These are phyloP conservation scores for Macrocybe gigantea DNA, from an alignment of 768 basidiomycete species.

Conservation along the genomic window DNA sequence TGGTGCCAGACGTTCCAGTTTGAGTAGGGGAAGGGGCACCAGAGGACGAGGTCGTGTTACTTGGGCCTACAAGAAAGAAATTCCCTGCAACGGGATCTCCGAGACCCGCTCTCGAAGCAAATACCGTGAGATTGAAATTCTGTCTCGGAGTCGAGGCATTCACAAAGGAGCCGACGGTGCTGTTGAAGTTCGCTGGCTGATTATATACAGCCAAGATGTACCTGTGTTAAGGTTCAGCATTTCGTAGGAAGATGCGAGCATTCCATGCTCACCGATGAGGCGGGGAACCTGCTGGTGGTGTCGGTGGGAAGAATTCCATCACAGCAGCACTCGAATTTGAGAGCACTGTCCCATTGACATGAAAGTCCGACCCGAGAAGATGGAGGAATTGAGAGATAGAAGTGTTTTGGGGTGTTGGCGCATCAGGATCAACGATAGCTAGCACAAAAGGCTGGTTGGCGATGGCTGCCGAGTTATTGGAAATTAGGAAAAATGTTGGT, in stretches of 20 bases:
- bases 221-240: conserved; percentile 12
- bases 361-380: conserved; percentile 34
- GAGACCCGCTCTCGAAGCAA: conserved; percentile 25
- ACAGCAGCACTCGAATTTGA: conserved; percentile 33
- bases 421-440: conserved; percentile 38
- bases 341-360: conserved; percentile 18
- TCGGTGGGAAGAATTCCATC: conserved; percentile 31
- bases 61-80: conserved; percentile 35
- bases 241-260: conserved; percentile 6
- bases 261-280: conserved; percentile 32
- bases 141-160: conserved; percentile 26
- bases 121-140: conserved; percentile 33
- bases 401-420: conserved; percentile 32
- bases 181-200: conserved; percentile 26
- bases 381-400: conserved; percentile 32
- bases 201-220: conserved; percentile 29
- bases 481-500: conserved; percentile 24
- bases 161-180: conserved; percentile 21
- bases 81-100: conserved; percentile 34
- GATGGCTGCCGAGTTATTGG: conserved; percentile 16
- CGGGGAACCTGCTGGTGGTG: conserved; percentile 34
- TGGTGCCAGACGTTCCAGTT: background rate
- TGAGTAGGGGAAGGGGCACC: conserved; percentile 3
- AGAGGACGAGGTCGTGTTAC: conserved; percentile 12
- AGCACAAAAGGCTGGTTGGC: conserved; percentile 28